phyloP scores from a whole-genome alignment of 164 flowering plant genomes.

The Platanus orientalis region DNA sequence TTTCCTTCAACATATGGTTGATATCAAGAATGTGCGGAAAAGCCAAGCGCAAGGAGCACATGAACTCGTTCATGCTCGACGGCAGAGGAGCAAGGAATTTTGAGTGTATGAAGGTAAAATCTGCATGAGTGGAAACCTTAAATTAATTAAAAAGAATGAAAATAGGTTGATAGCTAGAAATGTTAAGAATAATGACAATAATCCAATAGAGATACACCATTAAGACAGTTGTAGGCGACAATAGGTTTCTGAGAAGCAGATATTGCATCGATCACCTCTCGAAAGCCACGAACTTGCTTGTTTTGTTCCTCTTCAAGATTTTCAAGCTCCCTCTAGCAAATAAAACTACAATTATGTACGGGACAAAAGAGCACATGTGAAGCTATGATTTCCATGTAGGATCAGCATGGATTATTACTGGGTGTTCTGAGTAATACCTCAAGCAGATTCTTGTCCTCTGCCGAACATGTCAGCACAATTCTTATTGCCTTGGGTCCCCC shows the following conservation, averaged over 20 bases:
- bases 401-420: constrained; percentile 6
- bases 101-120: constrained; percentile 70
- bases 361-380: background rate
- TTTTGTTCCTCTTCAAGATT: constrained; percentile 53
- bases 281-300: constrained; percentile 62
- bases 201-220: constrained; percentile 47
- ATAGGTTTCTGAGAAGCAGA: constrained; percentile 81
- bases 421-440: constrained; percentile 32
- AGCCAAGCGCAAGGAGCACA: constrained; percentile 41
- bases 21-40: constrained; percentile 61
- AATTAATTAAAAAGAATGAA: background rate
- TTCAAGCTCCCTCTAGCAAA: constrained; percentile 56
- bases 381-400: background rate
- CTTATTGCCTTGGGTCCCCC: constrained; percentile 59
- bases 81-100: constrained; percentile 78
- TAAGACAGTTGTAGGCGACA: constrained; percentile 65
- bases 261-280: constrained; percentile 87
- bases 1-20: constrained; percentile 60
- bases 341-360: background rate
- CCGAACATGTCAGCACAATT: constrained; percentile 62
- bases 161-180: background rate
- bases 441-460: constrained; percentile 62
- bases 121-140: constrained; percentile 35
- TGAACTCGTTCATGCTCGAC: constrained; percentile 50
- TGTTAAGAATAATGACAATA: background rate